These are phyloP conservation scores for Microbotryum intermedium DNA, from an alignment of 1,284 basidiomycete species.

Conservation along the genomic window DNA sequence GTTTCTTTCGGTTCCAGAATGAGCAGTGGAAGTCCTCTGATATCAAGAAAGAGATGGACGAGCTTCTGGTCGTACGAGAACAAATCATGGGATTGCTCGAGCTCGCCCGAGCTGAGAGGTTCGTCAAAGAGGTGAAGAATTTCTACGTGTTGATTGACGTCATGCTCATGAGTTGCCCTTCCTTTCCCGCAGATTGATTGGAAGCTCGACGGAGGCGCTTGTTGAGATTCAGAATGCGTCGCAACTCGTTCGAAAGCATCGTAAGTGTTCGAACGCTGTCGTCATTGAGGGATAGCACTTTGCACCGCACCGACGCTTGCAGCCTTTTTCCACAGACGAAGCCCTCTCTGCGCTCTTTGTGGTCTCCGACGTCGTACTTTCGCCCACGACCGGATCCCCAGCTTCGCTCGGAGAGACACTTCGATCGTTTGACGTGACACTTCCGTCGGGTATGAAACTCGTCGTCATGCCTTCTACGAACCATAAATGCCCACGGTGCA, in stretches of 20 bases:
- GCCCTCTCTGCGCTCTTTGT: constrained; percentile 66
- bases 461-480: constrained; percentile 48
- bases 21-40: constrained; percentile 41
- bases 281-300: constrained; percentile 1
- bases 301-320: neutral
- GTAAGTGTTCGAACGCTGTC: constrained; percentile 19
- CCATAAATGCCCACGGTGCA: constrained; percentile 68
- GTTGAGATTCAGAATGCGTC: constrained; percentile 45
- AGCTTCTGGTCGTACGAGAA: constrained; percentile 50
- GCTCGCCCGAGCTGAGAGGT: constrained; percentile 61
- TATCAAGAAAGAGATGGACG: constrained; percentile 53
- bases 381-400: constrained; percentile 48
- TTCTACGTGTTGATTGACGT: neutral
- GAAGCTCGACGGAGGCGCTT: constrained; percentile 62
- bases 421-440: neutral
- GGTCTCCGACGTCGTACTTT: constrained; percentile 55
- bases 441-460: constrained; percentile 39
- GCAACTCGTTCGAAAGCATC: constrained; percentile 21
- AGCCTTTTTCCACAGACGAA: constrained; percentile 43
- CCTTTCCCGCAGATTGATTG: constrained; percentile 49
- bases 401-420: constrained; percentile 32
- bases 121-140: constrained; percentile 28
- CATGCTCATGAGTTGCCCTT: neutral
- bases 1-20: neutral
- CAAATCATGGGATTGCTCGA: constrained; percentile 57